Evolutionary conservation across 176 grass and related monocot genomes (phyloP), one percentile per base, ranked within the genome.

Genomic region (Eleusine coracana): DNA sequence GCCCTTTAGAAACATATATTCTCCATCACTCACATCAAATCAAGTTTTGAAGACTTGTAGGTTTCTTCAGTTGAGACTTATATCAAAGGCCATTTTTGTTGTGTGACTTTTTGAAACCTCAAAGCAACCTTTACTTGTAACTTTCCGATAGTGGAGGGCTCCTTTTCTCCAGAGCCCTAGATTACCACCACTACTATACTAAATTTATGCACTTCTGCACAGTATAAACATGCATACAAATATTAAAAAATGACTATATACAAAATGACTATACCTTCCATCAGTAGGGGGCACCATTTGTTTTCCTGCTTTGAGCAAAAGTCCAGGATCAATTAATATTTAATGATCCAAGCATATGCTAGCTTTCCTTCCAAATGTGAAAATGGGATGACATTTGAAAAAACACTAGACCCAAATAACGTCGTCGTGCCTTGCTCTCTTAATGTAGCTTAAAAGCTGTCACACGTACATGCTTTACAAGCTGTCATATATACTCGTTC

Each of bases 141-240:
- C 66, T 86, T 85, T 65, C 42, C 12, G 44, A 55, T 77, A 82
- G 78, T 89, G 88, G 88, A 82, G 83, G 66, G 38, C 48, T 78
- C 78, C 58, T 76, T 82, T 86, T 62, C 49, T 78, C 27, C 50
- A 86, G 48, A 82, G 76, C 59, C 66, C 21, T 73, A 78, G n/a
- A 73, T 40, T 68, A 55, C 40, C 68, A 75, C 48, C 72, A 60
- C 18, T 36, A 14, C 49, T 38, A 54, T 12, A 20, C 18, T 44
- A 70, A 68, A 70, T 15, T 52, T 9, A 36, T 66, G 20, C 31
- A 12, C 80, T 78, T 77, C 40, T 73, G 66, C 79, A 86, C 66
- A 90, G 86, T 81, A 68, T 86, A 68, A 72, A 61, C 83, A 82
- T 82, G 85, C 54, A 68, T 86, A 61, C 66, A 66, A 28, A 62